These are phyloP conservation scores for Arachnopeziza araneosa DNA, from an alignment of 2,329 filamentous ascomycete species.

Conservation along the genomic window DNA sequence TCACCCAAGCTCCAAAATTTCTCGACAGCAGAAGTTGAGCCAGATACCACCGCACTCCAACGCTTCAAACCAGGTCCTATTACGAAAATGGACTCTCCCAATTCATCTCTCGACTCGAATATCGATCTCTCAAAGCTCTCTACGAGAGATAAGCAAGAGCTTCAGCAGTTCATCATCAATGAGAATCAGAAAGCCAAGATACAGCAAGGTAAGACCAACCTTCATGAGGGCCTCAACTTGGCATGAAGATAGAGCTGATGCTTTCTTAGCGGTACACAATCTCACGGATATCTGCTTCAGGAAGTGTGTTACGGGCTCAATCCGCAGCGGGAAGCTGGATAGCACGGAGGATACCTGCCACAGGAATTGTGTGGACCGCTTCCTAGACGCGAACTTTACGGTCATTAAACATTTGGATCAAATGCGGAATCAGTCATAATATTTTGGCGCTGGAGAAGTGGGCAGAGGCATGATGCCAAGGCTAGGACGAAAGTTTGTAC, in stretches of 20 bases:
- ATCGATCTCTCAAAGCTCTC: slow-evolving; percentile 70
- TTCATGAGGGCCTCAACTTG: not conserved
- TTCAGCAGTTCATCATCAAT: slow-evolving; percentile 78
- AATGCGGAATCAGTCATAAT: slow-evolving; percentile 38
- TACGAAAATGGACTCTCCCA: not conserved
- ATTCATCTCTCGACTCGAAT: slow-evolving; percentile 22
- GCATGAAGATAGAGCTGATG: not conserved
- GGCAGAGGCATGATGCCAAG: not conserved
- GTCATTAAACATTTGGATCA: slow-evolving; percentile 81
- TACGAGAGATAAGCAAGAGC: slow-evolving; percentile 77
- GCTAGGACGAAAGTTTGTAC: slow-evolving; percentile 3
- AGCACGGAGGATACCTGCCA: slow-evolving; percentile 76
- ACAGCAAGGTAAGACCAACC: slow-evolving; percentile 40
- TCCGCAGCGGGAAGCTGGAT: slow-evolving; percentile 69
- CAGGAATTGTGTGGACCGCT: slow-evolving; percentile 88
- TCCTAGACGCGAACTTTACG: slow-evolving; percentile 80
- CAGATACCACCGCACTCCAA: not conserved
- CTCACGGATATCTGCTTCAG: slow-evolving; percentile 83
- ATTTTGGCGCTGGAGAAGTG: not conserved
- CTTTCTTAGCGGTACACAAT: slow-evolving; percentile 51
- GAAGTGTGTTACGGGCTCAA: slow-evolving; percentile 77
- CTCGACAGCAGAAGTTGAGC: not conserved
- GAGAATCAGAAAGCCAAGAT: slow-evolving; percentile 78
- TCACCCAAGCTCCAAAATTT: not conserved
- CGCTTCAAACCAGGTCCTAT: not conserved